Conservation (phyloP, 768 basidiomycete genomes). For the Goffeauzyma gilvescens region DNA sequence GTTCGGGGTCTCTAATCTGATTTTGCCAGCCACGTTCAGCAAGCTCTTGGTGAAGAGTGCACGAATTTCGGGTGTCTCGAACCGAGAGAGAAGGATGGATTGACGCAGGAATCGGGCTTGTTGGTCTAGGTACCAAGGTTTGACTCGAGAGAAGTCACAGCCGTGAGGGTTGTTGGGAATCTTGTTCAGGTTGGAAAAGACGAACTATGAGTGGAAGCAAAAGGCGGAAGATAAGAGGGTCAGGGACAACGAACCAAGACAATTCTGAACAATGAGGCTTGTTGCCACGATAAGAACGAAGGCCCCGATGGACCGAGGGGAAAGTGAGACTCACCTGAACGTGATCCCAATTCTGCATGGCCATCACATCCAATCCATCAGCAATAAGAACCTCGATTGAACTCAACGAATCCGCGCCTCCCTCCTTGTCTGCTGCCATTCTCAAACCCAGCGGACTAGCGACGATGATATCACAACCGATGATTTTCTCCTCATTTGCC, state of each 20-base stretch:
- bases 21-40: conserved; percentile 68
- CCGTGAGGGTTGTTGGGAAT: conserved; percentile 84
- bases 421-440: conserved; percentile 83
- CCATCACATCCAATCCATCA: conserved; percentile 78
- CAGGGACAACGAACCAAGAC: not conserved
- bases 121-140: conserved; percentile 92
- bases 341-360: conserved; percentile 99
- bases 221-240: not conserved
- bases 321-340: conserved; percentile 47
- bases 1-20: conserved; percentile 43
- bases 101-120: conserved; percentile 73
- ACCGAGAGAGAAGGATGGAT: conserved; percentile 65
- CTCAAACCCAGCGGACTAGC: conserved; percentile 84
- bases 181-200: conserved; percentile 66
- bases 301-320: not conserved
- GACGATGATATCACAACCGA: conserved; percentile 71
- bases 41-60: conserved; percentile 55
- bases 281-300: too few relatives aligned
- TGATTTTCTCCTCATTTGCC: conserved; percentile 44
- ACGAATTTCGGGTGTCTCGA: conserved; percentile 75
- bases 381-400: conserved; percentile 80
- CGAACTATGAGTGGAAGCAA: conserved; percentile 41
- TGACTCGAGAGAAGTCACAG: conserved; percentile 87
- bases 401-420: conserved; percentile 77
- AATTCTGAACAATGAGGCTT: too few relatives aligned